These are phyloP conservation scores for Medicago ruthenica DNA, from an alignment of 306 rosid species.

Conservation along the genomic window DNA sequence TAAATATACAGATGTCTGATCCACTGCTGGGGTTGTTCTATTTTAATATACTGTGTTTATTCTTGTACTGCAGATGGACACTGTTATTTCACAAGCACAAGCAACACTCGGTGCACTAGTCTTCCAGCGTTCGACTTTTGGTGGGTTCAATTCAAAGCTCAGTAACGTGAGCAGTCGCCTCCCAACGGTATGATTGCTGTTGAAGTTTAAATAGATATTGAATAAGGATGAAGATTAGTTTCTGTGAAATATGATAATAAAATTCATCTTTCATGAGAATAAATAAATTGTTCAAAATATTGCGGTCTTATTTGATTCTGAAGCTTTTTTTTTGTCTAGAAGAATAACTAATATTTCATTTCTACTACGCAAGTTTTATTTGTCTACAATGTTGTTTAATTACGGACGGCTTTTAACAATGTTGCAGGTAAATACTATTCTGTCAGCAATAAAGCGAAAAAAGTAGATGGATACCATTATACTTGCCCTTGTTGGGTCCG, in stretches of 20 bases:
- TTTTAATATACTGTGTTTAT: constrained; percentile 26
- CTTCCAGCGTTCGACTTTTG: constrained; percentile 89
- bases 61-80: constrained; percentile 70
- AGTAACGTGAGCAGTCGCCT: constrained; percentile 95
- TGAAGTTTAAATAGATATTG: constrained; percentile 9
- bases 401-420: constrained; percentile 16
- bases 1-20: neutral
- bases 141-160: constrained; percentile 95
- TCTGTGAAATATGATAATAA: constrained; percentile 1
- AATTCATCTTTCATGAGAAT: constrained; percentile 11
- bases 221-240: constrained; percentile 11
- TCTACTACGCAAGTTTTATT: constrained; percentile 1
- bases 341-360: neutral
- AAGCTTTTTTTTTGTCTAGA: constrained; percentile 19
- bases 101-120: constrained; percentile 92
- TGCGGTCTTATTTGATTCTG: neutral
- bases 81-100: constrained; percentile 93
- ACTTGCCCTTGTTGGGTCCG: constrained; percentile 86
- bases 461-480: constrained; percentile 92
- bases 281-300: constrained; percentile 15
- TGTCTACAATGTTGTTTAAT: constrained; percentile 24
- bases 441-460: constrained; percentile 83
- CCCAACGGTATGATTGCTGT: constrained; percentile 70
- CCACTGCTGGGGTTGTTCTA: constrained; percentile 18
- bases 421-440: constrained; percentile 83